These are phyloP conservation scores for Cystobasidium pallidum DNA, from an alignment of 1,284 basidiomycete species.

Conservation along the genomic window DNA sequence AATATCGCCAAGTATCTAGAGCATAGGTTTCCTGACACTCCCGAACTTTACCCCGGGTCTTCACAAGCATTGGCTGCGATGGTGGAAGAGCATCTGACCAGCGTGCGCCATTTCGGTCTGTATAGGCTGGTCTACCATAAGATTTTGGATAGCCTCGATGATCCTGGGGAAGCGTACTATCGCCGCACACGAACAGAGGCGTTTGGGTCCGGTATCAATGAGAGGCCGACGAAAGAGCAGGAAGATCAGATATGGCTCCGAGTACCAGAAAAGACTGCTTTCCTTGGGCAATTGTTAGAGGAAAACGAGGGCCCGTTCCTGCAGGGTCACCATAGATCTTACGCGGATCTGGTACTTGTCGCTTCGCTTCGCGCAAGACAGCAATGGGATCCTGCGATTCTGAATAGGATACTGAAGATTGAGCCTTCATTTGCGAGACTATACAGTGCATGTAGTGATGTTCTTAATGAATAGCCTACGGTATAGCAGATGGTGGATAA, in stretches of 20 bases:
- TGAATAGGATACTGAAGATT: neutral
- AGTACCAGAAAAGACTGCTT: neutral
- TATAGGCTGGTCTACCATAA: neutral
- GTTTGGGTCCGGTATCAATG: neutral
- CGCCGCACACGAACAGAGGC: neutral
- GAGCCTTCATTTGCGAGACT: neutral
- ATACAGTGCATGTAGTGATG: conserved; percentile 11
- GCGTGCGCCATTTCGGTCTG: neutral
- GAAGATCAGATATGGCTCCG: too few relatives aligned
- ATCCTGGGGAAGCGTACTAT: conserved; percentile 1
- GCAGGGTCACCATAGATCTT: neutral
- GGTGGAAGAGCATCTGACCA: neutral
- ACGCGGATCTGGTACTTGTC: neutral
- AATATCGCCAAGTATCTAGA: conserved; percentile 20
- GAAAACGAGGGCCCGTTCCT: conserved; percentile 8
- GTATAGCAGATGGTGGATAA: too few relatives aligned
- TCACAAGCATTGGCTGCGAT: neutral
- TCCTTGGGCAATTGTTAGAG: neutral
- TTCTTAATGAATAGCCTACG: neutral
- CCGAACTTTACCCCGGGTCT: neutral
- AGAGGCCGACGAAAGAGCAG: neutral
- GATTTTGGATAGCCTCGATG: neutral
- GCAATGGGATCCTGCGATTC: neutral
- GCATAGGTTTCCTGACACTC: conserved; percentile 7
- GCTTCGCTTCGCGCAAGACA: conserved; percentile 10